phyloP scores from a whole-genome alignment of 1,284 basidiomycete species.

The Bjerkandera adusta region DNA sequence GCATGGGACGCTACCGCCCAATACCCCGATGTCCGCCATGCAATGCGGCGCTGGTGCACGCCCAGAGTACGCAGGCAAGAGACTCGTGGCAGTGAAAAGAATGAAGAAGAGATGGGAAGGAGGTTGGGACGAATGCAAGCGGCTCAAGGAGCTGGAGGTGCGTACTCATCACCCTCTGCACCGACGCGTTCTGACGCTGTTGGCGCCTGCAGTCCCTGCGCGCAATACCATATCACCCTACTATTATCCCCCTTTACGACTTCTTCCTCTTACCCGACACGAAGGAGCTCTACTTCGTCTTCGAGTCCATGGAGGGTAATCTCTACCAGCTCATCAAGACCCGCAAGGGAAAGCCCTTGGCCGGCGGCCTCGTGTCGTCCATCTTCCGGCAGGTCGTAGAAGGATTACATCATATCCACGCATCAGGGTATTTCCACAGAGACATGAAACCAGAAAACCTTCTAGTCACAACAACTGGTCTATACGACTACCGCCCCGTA shows the following conservation, averaged over 20 bases:
- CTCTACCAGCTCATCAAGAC: conserved; percentile 99
- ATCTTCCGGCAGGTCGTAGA: conserved; percentile 92
- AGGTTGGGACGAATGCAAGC: conserved; percentile 96
- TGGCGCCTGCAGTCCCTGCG: conserved; percentile 74
- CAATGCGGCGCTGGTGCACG: conserved; percentile 86
- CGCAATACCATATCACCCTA: conserved; percentile 91
- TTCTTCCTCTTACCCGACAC: conserved; percentile 93
- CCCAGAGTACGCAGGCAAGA: conserved; percentile 93
- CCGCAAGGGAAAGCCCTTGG: conserved; percentile 90
- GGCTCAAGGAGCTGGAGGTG: conserved; percentile 95
- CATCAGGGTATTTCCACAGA: conserved; percentile 94
- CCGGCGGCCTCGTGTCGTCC: conserved; percentile 92
- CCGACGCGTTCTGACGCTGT: conserved; percentile 15
- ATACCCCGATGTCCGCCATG: conserved; percentile 87
- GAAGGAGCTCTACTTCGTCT: conserved; percentile 98
- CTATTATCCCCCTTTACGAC: conserved; percentile 98
- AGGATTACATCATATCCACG: conserved; percentile 93
- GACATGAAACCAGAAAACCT: conserved; percentile 99
- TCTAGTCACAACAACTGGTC: conserved; percentile 98
- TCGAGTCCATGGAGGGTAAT: conserved; percentile 99
- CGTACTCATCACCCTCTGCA: conserved; percentile 29
- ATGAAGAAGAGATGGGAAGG: conserved; percentile 99
- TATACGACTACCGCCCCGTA: conserved; percentile 89
- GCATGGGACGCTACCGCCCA: conserved; percentile 92
- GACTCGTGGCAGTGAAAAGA: conserved; percentile 95